phyloP scores from a whole-genome alignment of 2,329 filamentous ascomycete genomes.

The Fusarium sp. region DNA sequence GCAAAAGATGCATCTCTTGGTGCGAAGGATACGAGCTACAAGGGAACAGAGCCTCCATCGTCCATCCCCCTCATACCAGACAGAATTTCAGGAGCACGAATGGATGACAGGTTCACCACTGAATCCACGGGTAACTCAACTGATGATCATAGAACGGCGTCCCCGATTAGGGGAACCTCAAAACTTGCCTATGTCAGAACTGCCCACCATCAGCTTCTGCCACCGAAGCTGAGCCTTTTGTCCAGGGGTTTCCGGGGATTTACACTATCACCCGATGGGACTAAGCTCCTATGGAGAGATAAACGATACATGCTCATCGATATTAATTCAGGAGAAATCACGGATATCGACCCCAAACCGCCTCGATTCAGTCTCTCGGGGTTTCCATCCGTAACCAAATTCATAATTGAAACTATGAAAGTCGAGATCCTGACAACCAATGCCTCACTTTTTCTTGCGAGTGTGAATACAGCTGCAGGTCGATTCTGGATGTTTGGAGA shows the following conservation, averaged over 20 bases:
- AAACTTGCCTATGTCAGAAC: neutral
- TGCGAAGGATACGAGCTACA: neutral
- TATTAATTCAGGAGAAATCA: neutral
- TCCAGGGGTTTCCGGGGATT: neutral
- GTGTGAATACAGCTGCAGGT: neutral
- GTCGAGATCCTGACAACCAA: neutral
- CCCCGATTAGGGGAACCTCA: neutral
- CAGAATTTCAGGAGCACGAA: neutral
- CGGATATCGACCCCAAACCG: neutral
- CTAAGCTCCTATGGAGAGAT: neutral
- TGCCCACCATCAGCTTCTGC: neutral
- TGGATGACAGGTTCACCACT: too few species aligned
- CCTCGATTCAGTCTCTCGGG: neutral
- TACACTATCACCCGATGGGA: neutral
- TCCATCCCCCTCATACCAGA: neutral
- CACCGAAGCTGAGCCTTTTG: neutral
- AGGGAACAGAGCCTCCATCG: neutral
- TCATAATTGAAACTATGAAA: neutral
- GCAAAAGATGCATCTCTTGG: neutral
- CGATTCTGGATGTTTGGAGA: neutral
- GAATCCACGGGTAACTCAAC: neutral
- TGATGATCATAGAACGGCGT: neutral
- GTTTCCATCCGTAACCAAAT: neutral
- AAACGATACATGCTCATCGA: neutral
- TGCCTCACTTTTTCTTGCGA: neutral